Evolutionary conservation across 441 rosid genomes (phyloP), one percentile per base, ranked within the genome.

Genomic region (Gossypium lobatum): DNA sequence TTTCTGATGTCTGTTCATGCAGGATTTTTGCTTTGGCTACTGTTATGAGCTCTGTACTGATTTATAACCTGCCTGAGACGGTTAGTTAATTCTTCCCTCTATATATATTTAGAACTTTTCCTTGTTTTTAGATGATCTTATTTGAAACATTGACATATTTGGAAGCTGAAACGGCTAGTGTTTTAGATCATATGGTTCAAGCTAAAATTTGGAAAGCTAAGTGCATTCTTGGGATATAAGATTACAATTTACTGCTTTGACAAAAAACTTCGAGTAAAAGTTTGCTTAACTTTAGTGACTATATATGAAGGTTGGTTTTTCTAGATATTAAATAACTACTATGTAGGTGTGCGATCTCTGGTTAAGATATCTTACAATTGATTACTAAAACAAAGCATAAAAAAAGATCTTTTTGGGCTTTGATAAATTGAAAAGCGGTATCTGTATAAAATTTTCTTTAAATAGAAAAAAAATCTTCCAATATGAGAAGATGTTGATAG

Each of bases 1-100:
- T 42, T 64, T 79, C 48, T 57, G 52, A 63, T 61, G 26, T 71
- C 37, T 81, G 28, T 76, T 72, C 65, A 73, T 87, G 81, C 88
- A 95, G 99, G 86, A 93, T 95, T 78, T 95, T 95, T 81, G 97
- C 98, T 76, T 78, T 95, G 84, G 99, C 99, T 63, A 91, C 99
- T 57, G 93, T 95, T 77, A 72, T 93, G 91, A 93, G 97, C 77
- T 95, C 98, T 74, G 98, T 93, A 74, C 96, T 95, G 74, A 83
- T 93, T 60, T 95, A 93, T 79, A 95, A 93, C 81, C 89, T 93
- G 80, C 97, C 99, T 71, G 98, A 95, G 85, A 93, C 92, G 77
- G 98, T 95, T 80, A 84, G 94, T 85, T 80, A 62, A 75, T 77
- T 77, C 63, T 25, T 72, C 54, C 72, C 1, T 75, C 28, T 28